These are phyloP conservation scores for Dactylellina drechsleri DNA, from an alignment of 2,329 filamentous ascomycete genomes.

Conservation along the genomic window DNA sequence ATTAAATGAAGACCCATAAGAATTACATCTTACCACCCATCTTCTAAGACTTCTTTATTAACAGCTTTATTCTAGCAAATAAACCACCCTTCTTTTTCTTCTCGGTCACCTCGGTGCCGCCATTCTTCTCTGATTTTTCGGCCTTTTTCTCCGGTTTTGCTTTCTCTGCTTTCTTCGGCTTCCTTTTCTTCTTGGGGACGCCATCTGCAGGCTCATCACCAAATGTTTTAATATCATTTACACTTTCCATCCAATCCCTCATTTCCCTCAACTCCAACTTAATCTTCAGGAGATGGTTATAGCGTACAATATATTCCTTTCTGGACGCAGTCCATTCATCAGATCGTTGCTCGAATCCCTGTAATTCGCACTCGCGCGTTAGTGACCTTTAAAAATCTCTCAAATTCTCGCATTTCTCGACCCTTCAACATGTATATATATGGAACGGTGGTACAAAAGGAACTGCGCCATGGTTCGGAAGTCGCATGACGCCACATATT, in stretches of 20 bases:
- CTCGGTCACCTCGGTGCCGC: not conserved
- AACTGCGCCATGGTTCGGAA: no score
- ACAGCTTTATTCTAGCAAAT: constrained; percentile 10
- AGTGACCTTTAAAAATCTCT: not conserved
- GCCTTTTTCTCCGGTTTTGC: constrained; percentile 1
- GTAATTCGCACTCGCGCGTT: not conserved
- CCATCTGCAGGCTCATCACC: constrained; percentile 11
- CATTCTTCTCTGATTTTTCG: not conserved
- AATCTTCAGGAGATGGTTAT: constrained; percentile 12
- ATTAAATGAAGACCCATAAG: no score
- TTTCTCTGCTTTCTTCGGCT: constrained; percentile 11
- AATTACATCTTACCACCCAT: constrained; percentile 4
- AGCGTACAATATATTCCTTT: constrained; percentile 19
- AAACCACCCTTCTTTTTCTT: constrained; percentile 1
- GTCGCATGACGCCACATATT: no score
- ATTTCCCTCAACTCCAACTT: not conserved
- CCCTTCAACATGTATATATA: no score
- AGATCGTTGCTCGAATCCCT: constrained; percentile 21
- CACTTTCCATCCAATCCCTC: constrained; percentile 8
- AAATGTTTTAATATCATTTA: not conserved
- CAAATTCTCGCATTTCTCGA: no score
- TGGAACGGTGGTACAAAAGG: no score
- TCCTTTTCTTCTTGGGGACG: not conserved
- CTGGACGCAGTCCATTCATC: constrained; percentile 21
- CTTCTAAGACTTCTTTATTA: constrained; percentile 1